Percentiles rank a stretch among this genome's conserved stretches.
These are phyloP conservation scores for Hypoxylon sp. DNA, from an alignment of 2,329 filamentous ascomycete genomes.

Conservation along the genomic window DNA sequence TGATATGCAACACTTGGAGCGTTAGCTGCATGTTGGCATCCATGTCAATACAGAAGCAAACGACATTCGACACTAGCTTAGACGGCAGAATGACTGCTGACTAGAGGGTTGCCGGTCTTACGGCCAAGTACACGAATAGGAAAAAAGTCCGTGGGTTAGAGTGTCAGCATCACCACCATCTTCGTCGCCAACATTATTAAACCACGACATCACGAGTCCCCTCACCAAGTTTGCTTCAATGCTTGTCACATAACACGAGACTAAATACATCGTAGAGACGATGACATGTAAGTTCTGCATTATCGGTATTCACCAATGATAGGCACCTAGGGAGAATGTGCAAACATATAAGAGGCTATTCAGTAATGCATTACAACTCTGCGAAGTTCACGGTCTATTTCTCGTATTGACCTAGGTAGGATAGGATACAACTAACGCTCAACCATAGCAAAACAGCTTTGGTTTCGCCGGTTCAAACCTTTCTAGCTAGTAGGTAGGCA, in stretches of 20 bases:
- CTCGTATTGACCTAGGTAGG: no score
- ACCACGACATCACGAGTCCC: no score
- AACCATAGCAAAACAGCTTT: no score
- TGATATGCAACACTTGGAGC: not conserved
- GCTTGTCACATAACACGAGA: conserved; percentile 2
- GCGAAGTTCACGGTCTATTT: no score
- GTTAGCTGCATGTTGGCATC: not conserved
- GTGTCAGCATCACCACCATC: not conserved
- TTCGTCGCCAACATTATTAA: not conserved
- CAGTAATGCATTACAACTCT: no score
- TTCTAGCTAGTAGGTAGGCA: no score
- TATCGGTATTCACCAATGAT: not conserved
- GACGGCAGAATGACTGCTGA: not conserved
- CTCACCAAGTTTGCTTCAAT: no score
- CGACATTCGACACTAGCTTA: not conserved
- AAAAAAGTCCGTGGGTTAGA: not conserved
- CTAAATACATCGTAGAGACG: not conserved
- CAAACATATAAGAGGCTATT: no score
- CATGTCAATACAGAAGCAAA: not conserved
- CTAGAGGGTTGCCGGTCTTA: not conserved
- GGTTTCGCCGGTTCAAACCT: no score
- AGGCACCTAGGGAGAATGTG: no score
- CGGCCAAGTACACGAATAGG: not conserved
- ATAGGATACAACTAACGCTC: no score
- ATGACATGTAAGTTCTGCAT: conserved; percentile 1